These are phyloP conservation scores for Grifola frondosa DNA, from an alignment of 1,284 basidiomycete genomes.

Conservation along the genomic window DNA sequence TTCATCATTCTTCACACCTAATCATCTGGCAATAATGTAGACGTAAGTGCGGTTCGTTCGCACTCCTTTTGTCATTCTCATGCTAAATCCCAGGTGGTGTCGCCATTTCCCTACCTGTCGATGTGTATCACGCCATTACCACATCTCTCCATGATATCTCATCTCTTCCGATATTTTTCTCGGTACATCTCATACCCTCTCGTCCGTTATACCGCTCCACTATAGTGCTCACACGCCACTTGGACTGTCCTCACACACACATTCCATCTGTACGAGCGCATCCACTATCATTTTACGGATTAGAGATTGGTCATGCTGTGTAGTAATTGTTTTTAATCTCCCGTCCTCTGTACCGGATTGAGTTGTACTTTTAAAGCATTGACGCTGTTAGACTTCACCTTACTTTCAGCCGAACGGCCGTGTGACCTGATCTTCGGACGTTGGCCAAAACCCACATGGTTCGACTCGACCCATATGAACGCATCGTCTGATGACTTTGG, in stretches of 20 bases:
- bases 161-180: constrained; percentile 17
- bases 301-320: constrained; percentile 13
- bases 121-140: too few species aligned
- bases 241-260: constrained; percentile 15
- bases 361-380: constrained; percentile 20
- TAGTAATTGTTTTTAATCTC: constrained; percentile 21
- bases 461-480: constrained; percentile 2
- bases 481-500: too few species aligned
- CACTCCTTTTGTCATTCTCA: constrained; percentile 14
- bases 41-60: constrained; percentile 11
- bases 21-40: constrained; percentile 8
- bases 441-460: neutral
- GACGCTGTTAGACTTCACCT: constrained; percentile 7
- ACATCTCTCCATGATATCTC: too few species aligned
- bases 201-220: constrained; percentile 22
- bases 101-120: too few species aligned
- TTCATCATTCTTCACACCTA: neutral
- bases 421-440: constrained; percentile 14
- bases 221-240: constrained; percentile 17
- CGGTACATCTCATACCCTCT: constrained; percentile 22
- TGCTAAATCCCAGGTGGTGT: constrained; percentile 9
- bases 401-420: too few species aligned
- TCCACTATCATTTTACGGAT: constrained; percentile 11
- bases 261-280: constrained; percentile 12
- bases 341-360: constrained; percentile 19